These are phyloP conservation scores for Panaeolus cyanescens DNA, from an alignment of 768 basidiomycete species.

Conservation along the genomic window DNA sequence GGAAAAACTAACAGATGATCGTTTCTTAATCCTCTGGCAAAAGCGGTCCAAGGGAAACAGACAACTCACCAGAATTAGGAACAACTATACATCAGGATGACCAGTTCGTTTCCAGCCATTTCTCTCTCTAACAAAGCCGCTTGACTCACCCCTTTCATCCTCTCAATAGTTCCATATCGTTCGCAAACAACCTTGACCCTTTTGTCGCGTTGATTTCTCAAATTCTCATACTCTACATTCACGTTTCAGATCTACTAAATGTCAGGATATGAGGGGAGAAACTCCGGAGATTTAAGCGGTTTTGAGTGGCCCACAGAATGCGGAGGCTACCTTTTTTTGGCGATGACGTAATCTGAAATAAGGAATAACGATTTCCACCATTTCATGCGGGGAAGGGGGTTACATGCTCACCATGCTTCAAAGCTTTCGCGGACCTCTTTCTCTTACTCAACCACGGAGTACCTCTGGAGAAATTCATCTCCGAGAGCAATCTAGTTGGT, in stretches of 20 bases:
- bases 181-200: no score
- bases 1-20: background rate
- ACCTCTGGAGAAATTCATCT: slow-evolving; percentile 1
- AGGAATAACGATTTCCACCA: background rate
- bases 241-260: background rate
- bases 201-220: no score
- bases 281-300: background rate
- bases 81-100: no score
- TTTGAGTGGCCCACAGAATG: background rate
- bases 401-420: background rate
- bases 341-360: background rate
- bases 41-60: background rate
- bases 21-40: background rate
- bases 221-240: no score
- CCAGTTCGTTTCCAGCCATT: no score
- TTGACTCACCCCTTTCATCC: no score
- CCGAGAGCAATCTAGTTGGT: background rate
- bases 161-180: no score
- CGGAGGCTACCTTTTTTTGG: background rate
- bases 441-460: background rate
- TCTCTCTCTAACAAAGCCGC: no score
- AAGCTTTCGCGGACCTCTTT: background rate
- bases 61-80: no score
- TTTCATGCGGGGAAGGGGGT: background rate
- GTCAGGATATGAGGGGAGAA: background rate